Conservation (phyloP, 148 eudicot genomes). For the Spergularia bocconei region DNA sequence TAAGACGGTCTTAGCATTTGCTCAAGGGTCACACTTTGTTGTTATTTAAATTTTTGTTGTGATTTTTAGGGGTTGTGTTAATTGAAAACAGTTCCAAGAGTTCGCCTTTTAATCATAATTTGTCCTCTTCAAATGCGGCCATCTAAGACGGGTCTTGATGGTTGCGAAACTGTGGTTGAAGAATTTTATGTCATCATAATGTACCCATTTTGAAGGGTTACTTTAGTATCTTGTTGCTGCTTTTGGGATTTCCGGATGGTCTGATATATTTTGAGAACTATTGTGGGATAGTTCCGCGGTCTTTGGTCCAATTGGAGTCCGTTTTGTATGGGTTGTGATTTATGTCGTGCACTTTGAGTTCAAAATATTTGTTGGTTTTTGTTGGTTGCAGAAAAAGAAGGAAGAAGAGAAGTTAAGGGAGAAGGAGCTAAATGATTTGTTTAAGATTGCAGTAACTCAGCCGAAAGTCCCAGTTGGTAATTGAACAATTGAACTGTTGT, state of each 20-base stretch:
- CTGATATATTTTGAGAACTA: neutral
- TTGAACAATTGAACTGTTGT: neutral
- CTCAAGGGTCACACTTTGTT: too few species aligned
- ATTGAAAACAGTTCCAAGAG: too few species aligned
- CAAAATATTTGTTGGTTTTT: conserved; percentile 1
- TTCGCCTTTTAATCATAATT: too few species aligned
- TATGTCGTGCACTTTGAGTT: neutral
- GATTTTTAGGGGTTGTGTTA: too few species aligned
- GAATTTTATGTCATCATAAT: neutral
- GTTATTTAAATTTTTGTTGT: too few species aligned
- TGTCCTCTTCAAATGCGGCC: too few species aligned
- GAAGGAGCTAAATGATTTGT: conserved; percentile 77
- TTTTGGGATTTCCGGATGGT: neutral
- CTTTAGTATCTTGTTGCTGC: neutral
- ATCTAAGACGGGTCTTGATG: too few species aligned
- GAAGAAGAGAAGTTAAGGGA: conserved; percentile 84
- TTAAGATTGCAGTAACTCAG: conserved; percentile 84
- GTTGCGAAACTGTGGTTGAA: too few species aligned
- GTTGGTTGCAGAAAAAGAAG: conserved; percentile 71
- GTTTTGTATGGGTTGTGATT: neutral
- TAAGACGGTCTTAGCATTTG: too few species aligned
- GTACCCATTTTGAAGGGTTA: neutral
- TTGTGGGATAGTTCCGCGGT: neutral
- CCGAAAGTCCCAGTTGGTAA: conserved; percentile 94
- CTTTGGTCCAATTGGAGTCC: neutral